These are phyloP conservation scores for Sclerotinia borealis DNA, from an alignment of 2,329 filamentous ascomycete species.

Conservation along the genomic window DNA sequence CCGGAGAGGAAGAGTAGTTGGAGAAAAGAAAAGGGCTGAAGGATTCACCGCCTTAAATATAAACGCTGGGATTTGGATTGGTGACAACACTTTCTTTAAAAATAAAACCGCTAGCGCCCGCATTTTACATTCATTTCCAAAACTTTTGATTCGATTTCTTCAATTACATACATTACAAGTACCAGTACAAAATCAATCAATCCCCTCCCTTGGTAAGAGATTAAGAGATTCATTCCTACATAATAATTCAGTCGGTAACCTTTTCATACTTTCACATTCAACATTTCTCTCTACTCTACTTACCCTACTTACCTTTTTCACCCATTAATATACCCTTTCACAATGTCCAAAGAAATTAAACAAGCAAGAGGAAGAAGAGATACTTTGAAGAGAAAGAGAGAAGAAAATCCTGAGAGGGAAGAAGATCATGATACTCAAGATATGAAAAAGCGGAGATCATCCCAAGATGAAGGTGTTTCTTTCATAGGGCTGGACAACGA, in stretches of 20 bases:
- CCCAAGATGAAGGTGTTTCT: not conserved
- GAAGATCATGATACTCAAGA: slow-evolving; percentile 34
- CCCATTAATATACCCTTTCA: not conserved
- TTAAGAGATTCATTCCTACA: not conserved
- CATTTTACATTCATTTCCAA: not conserved
- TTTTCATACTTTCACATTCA: not conserved
- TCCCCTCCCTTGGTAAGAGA: not conserved
- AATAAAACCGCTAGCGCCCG: not conserved
- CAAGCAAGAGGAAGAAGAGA: slow-evolving; percentile 51
- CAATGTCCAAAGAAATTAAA: slow-evolving; percentile 54
- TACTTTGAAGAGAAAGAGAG: slow-evolving; percentile 43
- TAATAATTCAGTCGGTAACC: no score
- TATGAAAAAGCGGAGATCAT: slow-evolving; percentile 32
- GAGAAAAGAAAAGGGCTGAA: not conserved
- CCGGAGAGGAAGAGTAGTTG: no score
- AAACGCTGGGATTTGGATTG: not conserved
- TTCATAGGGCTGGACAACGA: slow-evolving; percentile 22
- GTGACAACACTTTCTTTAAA: not conserved
- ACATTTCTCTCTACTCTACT: not conserved
- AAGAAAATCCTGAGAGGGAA: slow-evolving; percentile 37
- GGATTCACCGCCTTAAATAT: not conserved
- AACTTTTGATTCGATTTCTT: slow-evolving; percentile 1
- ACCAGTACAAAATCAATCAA: no score
- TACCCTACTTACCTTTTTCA: not conserved
- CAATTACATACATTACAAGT: no score